Percentiles rank a stretch among this genome's conserved stretches.
phyloP scores from a whole-genome alignment of 768 basidiomycete species.

The Favolaschia claudopus region DNA sequence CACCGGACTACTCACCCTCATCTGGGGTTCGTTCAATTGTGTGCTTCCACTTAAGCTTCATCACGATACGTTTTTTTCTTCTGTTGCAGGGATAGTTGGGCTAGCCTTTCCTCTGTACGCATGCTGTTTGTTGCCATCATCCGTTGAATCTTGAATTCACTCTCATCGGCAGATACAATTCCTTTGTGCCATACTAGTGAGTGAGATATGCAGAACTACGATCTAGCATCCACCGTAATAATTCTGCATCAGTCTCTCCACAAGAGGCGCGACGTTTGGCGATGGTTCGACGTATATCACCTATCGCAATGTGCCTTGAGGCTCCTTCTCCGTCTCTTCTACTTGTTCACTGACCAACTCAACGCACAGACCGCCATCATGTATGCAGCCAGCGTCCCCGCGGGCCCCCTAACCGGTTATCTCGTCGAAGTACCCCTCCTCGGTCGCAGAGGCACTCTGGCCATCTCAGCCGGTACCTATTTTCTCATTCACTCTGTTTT shows the following conservation, averaged over 20 bases:
- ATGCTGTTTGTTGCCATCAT: slow-evolving; percentile 51
- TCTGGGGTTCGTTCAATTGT: slow-evolving; percentile 47
- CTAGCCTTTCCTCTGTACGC: slow-evolving; percentile 79
- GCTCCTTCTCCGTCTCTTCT: neutral
- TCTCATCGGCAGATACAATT: slow-evolving; percentile 47
- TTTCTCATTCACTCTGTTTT: slow-evolving; percentile 18
- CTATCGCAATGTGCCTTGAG: slow-evolving; percentile 55
- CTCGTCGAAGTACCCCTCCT: slow-evolving; percentile 58
- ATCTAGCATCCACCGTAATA: neutral
- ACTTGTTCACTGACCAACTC: neutral
- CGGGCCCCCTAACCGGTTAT: slow-evolving; percentile 62
- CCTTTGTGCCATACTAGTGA: slow-evolving; percentile 63
- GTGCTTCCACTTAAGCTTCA: neutral
- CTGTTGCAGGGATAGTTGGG: slow-evolving; percentile 68
- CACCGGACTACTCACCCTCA: slow-evolving; percentile 66
- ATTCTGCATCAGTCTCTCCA: slow-evolving; percentile 46
- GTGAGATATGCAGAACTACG: slow-evolving; percentile 23
- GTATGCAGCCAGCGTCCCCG: slow-evolving; percentile 64
- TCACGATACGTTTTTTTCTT: neutral
- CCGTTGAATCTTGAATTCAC: slow-evolving; percentile 3
- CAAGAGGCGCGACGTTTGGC: slow-evolving; percentile 58
- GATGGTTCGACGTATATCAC: slow-evolving; percentile 62
- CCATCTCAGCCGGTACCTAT: slow-evolving; percentile 52
- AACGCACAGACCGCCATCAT: slow-evolving; percentile 59
- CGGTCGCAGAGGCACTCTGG: slow-evolving; percentile 62